Conservation (phyloP, 129 eudicot genomes). For the Scalesia atractyloides region DNA sequence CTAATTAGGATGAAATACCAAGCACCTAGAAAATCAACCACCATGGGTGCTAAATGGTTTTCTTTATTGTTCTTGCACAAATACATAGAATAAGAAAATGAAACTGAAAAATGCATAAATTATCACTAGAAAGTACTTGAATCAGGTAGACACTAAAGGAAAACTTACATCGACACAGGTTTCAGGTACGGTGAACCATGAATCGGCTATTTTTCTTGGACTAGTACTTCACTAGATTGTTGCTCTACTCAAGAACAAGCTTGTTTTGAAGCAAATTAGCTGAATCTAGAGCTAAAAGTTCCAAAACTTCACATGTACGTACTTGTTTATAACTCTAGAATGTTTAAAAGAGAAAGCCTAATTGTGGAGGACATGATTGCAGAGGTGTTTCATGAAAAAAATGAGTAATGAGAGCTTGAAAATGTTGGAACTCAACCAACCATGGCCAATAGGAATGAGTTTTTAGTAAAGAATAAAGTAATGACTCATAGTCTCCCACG, state of each 20-base stretch:
- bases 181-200: constrained; percentile 19
- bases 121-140: constrained; percentile 23
- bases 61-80: constrained; percentile 25
- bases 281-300: constrained; percentile 23
- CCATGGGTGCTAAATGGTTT: constrained; percentile 29
- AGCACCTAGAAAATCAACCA: constrained; percentile 19
- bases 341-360: constrained; percentile 30
- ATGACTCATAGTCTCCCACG: constrained; percentile 52
- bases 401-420: constrained; percentile 32
- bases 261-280: constrained; percentile 4
- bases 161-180: constrained; percentile 33
- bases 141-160: constrained; percentile 22
- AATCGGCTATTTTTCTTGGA: constrained; percentile 20
- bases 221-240: constrained; percentile 19
- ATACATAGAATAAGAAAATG: constrained; percentile 25
- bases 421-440: constrained; percentile 63
- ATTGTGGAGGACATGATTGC: constrained; percentile 24
- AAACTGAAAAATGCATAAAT: constrained; percentile 4
- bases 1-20: constrained; percentile 8
- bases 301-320: constrained; percentile 22
- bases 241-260: constrained; percentile 18
- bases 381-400: constrained; percentile 27
- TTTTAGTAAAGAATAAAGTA: constrained; percentile 41
- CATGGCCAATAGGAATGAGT: constrained; percentile 37
- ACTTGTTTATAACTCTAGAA: not conserved